These are phyloP conservation scores for Crassisporium funariophilum DNA, from an alignment of 768 basidiomycete genomes.

Conservation along the genomic window DNA sequence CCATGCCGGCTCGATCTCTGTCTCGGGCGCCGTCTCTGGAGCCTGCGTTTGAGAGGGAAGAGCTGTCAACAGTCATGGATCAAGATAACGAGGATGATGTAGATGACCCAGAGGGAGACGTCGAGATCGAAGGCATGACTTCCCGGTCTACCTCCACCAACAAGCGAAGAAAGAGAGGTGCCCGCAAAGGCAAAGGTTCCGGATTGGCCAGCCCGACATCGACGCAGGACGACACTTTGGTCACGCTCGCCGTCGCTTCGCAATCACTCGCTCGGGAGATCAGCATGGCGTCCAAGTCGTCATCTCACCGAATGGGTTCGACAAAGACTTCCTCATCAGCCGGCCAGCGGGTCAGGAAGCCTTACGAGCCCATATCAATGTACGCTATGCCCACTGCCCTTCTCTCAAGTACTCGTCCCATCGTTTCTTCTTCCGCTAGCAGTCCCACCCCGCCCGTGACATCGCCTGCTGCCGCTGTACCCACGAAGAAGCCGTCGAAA, in stretches of 20 bases:
- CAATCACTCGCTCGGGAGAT: conserved; percentile 86
- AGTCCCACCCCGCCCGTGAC: conserved; percentile 21
- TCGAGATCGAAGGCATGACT: conserved; percentile 38
- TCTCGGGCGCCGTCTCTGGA: conserved; percentile 68
- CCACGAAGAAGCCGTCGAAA: conserved; percentile 84
- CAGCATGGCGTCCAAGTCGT: conserved; percentile 61
- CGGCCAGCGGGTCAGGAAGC: conserved; percentile 17
- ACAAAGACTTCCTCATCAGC: conserved; percentile 31
- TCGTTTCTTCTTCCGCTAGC: conserved; percentile 19
- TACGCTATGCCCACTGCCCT: conserved; percentile 43
- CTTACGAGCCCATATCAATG: conserved; percentile 49
- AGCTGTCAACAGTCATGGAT: conserved; percentile 57
- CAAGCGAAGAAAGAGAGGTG: conserved; percentile 83
- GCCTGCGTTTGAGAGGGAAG: conserved; percentile 48
- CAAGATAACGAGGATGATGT: conserved; percentile 52
- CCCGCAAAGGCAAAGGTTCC: conserved; percentile 78
- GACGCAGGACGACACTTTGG: conserved; percentile 57
- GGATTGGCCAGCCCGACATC: conserved; percentile 31
- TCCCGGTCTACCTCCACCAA: conserved; percentile 71
- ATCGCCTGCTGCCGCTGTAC: conserved; percentile 36
- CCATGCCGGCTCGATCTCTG: conserved; percentile 53
- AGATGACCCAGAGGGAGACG: conserved; percentile 40
- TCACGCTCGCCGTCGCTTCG: conserved; percentile 75
- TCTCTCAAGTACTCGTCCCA: conserved; percentile 25
- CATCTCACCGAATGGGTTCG: conserved; percentile 34